Percentiles rank a stretch among this genome's conserved stretches.
Evolutionary conservation across 75 land plant species (phyloP).

Genomic region (Selaginella moellendorffii): DNA sequence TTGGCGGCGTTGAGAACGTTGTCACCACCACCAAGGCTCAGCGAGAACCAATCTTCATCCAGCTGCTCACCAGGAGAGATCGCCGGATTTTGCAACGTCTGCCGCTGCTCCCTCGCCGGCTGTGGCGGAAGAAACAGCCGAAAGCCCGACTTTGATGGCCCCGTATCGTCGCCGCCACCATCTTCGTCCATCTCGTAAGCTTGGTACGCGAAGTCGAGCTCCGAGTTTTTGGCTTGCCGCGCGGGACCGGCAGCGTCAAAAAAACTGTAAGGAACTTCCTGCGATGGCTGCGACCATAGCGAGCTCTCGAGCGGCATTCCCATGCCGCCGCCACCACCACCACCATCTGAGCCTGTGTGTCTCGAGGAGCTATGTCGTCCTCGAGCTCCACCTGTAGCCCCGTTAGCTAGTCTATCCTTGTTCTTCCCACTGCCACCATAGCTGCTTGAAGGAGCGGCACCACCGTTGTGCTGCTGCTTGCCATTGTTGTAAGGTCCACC

Average conservation of each 20-base stretch:
- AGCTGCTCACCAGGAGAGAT: constrained; percentile 22
- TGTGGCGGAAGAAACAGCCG: constrained; percentile 66
- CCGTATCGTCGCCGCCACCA: neutral
- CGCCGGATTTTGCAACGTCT: neutral
- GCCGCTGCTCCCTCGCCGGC: constrained; percentile 31
- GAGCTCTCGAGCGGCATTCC: neutral
- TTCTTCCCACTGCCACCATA: no score
- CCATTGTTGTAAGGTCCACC: neutral
- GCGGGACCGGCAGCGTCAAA: neutral
- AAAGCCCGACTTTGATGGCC: constrained; percentile 33
- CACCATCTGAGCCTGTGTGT: no score
- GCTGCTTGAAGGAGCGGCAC: no score
- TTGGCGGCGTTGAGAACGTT: constrained; percentile 15
- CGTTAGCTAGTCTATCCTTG: neutral
- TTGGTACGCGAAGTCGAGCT: neutral
- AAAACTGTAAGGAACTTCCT: neutral
- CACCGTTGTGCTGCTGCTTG: neutral
- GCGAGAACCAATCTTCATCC: constrained; percentile 67
- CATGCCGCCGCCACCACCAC: neutral
- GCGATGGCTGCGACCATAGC: neutral
- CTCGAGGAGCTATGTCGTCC: neutral
- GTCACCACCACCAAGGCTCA: constrained; percentile 48
- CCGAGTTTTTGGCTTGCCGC: neutral
- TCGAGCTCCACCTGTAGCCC: neutral
- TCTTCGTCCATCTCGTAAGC: neutral